Evolutionary conservation across 202 grass and related monocot genomes (phyloP).

Genomic region (Panicum hallii): DNA sequence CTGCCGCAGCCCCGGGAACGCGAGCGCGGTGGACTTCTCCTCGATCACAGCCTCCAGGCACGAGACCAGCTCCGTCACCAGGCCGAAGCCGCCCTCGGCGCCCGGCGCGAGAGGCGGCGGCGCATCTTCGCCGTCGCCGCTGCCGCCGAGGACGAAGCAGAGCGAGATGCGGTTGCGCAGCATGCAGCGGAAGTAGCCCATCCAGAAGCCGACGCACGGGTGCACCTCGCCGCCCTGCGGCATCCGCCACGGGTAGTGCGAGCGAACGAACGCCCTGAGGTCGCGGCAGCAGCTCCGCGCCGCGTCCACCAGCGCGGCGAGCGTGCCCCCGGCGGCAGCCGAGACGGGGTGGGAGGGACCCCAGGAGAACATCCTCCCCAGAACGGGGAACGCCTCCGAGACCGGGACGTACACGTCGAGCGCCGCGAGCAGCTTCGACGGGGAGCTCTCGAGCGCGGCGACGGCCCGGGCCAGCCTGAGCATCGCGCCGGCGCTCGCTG

Average conservation of each 20-base stretch:
- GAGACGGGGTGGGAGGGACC: conserved; percentile 26
- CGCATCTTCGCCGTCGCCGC: background rate
- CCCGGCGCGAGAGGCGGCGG: background rate
- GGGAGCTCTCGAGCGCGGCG: conserved; percentile 24
- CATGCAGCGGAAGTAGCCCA: conserved; percentile 53
- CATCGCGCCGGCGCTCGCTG: conserved; percentile 20
- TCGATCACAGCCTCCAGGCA: conserved; percentile 49
- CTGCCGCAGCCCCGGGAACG: conserved; percentile 47
- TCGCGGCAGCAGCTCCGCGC: conserved; percentile 25
- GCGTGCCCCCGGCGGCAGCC: conserved; percentile 9
- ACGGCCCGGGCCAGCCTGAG: conserved; percentile 25
- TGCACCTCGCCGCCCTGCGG: conserved; percentile 53
- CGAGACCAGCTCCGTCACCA: conserved; percentile 36
- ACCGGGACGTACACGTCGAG: conserved; percentile 47
- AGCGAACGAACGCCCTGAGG: conserved; percentile 37
- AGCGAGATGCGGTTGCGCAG: conserved; percentile 44
- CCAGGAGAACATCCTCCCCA: conserved; percentile 50
- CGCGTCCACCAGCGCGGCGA: conserved; percentile 40
- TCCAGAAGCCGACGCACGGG: conserved; percentile 56
- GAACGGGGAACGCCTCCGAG: conserved; percentile 44
- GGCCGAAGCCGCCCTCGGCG: background rate
- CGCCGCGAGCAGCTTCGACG: conserved; percentile 47
- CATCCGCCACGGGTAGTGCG: conserved; percentile 51
- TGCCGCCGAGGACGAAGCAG: conserved; percentile 40
- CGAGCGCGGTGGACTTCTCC: conserved; percentile 36